Percentiles rank a stretch among this genome's conserved stretches.
These are phyloP conservation scores for Fusarium lyarnte DNA, from an alignment of 2,329 filamentous ascomycete species.

Conservation along the genomic window DNA sequence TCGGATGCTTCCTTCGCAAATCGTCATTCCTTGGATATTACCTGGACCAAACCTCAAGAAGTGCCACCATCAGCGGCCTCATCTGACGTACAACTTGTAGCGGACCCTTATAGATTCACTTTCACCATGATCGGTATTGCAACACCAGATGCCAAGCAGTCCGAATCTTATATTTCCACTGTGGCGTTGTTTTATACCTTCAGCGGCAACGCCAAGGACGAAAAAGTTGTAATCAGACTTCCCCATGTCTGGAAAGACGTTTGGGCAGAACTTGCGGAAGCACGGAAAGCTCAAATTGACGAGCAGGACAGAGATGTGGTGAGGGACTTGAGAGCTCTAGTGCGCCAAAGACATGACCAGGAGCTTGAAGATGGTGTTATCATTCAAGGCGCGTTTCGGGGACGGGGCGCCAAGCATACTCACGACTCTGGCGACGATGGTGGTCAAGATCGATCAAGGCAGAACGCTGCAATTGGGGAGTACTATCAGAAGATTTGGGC, in stretches of 20 bases:
- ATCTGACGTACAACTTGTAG: slow-evolving; percentile 56
- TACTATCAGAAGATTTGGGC: slow-evolving; percentile 68
- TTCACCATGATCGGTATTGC: slow-evolving; percentile 81
- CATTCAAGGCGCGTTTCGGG: slow-evolving; percentile 78
- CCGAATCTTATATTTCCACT: slow-evolving; percentile 87
- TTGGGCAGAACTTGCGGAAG: slow-evolving; percentile 80
- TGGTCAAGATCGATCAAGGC: slow-evolving; percentile 55
- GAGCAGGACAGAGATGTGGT: slow-evolving; percentile 74
- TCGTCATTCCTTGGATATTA: slow-evolving; percentile 77
- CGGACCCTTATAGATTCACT: slow-evolving; percentile 63
- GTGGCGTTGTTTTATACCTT: slow-evolving; percentile 84
- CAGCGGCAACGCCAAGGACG: slow-evolving; percentile 80
- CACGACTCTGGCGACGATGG: slow-evolving; percentile 61
- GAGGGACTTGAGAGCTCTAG: slow-evolving; percentile 72
- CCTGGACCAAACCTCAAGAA: slow-evolving; percentile 80
- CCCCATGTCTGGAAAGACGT: slow-evolving; percentile 85
- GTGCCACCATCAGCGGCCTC: slow-evolving; percentile 48
- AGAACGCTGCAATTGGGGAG: slow-evolving; percentile 54
- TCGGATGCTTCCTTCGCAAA: slow-evolving; percentile 80
- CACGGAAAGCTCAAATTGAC: slow-evolving; percentile 76
- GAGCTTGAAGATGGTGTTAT: slow-evolving; percentile 80
- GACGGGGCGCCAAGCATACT: slow-evolving; percentile 59
- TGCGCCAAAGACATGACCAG: slow-evolving; percentile 74
- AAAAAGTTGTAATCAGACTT: slow-evolving; percentile 82
- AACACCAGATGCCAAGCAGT: slow-evolving; percentile 80